Percentiles rank a stretch among this genome's conserved stretches.
phyloP scores from a whole-genome alignment of 2,329 filamentous ascomycete species.

The Pyrenochaeta sp. region DNA sequence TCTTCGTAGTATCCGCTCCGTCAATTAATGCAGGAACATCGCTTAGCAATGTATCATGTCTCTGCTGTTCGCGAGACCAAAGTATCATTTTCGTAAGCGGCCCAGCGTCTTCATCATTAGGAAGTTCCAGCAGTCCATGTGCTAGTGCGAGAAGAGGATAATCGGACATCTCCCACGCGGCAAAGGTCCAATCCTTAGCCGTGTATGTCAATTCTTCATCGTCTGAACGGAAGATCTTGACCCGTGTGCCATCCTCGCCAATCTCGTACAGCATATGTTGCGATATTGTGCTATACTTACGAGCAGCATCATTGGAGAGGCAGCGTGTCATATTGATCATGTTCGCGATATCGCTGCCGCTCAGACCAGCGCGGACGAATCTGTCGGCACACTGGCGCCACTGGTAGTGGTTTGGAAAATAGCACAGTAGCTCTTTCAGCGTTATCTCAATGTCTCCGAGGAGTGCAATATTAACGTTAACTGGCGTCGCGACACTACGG shows the following conservation, averaged over 20 bases:
- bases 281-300: not conserved
- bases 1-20: conserved; percentile 7
- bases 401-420: conserved; percentile 24
- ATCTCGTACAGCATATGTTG: not conserved
- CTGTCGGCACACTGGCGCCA: conserved; percentile 23
- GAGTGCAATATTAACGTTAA: conserved; percentile 18
- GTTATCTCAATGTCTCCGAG: conserved; percentile 25
- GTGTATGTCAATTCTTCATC: conserved; percentile 13
- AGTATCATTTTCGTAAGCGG: conserved; percentile 23
- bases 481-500: conserved; percentile 25
- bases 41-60: conserved; percentile 13
- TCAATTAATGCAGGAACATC: conserved; percentile 13
- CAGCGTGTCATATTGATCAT: conserved; percentile 16
- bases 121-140: conserved; percentile 18
- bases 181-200: conserved; percentile 19
- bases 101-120: conserved; percentile 23
- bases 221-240: not conserved
- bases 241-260: not conserved
- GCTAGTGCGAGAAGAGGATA: conserved; percentile 29
- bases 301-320: not conserved
- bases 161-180: conserved; percentile 14
- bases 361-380: conserved; percentile 4
- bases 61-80: conserved; percentile 14
- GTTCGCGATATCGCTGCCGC: conserved; percentile 2
- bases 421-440: conserved; percentile 21